These are phyloP conservation scores for Nakazawaea wyomingensis DNA, from an alignment of 805 yeast species.

Conservation along the genomic window DNA sequence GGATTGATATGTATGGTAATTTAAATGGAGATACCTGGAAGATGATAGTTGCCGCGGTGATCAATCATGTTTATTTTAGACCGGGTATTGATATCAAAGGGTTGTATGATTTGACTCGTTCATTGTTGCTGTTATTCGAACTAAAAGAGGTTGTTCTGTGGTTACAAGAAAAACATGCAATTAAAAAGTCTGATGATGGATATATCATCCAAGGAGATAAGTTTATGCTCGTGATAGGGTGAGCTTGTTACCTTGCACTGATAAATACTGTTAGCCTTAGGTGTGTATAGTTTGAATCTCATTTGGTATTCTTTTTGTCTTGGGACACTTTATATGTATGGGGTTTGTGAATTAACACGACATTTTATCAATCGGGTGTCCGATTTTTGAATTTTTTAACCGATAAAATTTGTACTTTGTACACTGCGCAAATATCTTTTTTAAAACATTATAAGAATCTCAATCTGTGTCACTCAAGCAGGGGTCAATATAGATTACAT, in stretches of 20 bases:
- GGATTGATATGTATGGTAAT: conserved; percentile 66
- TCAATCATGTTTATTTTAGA: conserved; percentile 39
- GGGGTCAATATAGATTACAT: background rate
- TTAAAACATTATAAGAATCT: background rate
- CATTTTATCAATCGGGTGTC: too few species aligned
- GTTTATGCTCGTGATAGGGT: conserved; percentile 4
- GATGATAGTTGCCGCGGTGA: conserved; percentile 41
- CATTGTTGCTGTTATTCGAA: conserved; percentile 8
- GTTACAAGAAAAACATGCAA: conserved; percentile 1
- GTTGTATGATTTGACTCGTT: background rate
- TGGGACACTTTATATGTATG: too few species aligned
- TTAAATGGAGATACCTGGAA: conserved; percentile 60
- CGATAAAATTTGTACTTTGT: too few species aligned
- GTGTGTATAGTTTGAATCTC: too few species aligned
- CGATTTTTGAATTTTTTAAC: too few species aligned
- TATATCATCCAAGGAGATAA: background rate
- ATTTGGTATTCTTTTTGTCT: too few species aligned
- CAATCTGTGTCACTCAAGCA: background rate
- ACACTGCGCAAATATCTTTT: background rate
- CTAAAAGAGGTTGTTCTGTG: conserved; percentile 4
- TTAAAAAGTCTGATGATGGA: background rate
- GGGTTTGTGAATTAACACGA: too few species aligned
- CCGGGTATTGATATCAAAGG: conserved; percentile 48
- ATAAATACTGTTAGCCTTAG: too few species aligned
- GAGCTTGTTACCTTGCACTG: too few species aligned